A percentile compares a stretch with the other conserved stretches of the same genome.
phyloP scores from a whole-genome alignment of 768 basidiomycete species.

The Neoboletus magnificus region DNA sequence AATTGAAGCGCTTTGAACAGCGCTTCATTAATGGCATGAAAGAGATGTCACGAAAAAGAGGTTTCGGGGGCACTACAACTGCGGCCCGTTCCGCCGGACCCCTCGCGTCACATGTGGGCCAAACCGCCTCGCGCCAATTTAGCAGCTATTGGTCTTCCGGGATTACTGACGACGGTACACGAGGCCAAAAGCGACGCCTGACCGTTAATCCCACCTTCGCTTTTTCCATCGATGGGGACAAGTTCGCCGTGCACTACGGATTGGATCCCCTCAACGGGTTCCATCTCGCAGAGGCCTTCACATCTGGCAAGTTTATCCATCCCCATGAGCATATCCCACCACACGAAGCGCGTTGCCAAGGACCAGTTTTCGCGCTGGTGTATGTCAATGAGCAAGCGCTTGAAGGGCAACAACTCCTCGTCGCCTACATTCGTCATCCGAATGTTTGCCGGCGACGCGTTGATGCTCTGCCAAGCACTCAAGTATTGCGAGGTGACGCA shows the following conservation, averaged over 20 bases:
- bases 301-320: constrained; percentile 7
- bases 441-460: constrained; percentile 29
- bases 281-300: constrained; percentile 28
- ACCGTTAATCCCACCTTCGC: constrained; percentile 29
- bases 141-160: constrained; percentile 24
- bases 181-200: background rate
- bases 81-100: constrained; percentile 30
- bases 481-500: constrained; percentile 9
- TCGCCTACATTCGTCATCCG: constrained; percentile 24
- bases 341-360: constrained; percentile 11
- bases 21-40: constrained; percentile 11
- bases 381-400: constrained; percentile 8
- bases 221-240: constrained; percentile 26
- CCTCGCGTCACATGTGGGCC: background rate
- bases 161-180: constrained; percentile 4
- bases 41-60: background rate
- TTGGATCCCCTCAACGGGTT: constrained; percentile 29
- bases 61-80: background rate
- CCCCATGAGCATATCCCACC: background rate
- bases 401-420: constrained; percentile 13
- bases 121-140: constrained; percentile 14
- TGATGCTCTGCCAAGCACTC: constrained; percentile 22
- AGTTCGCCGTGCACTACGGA: constrained; percentile 28
- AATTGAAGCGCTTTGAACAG: constrained; percentile 10
- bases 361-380: constrained; percentile 29